Conservation (phyloP, 1,284 basidiomycete genomes). For the Irpex rosettiformis region DNA sequence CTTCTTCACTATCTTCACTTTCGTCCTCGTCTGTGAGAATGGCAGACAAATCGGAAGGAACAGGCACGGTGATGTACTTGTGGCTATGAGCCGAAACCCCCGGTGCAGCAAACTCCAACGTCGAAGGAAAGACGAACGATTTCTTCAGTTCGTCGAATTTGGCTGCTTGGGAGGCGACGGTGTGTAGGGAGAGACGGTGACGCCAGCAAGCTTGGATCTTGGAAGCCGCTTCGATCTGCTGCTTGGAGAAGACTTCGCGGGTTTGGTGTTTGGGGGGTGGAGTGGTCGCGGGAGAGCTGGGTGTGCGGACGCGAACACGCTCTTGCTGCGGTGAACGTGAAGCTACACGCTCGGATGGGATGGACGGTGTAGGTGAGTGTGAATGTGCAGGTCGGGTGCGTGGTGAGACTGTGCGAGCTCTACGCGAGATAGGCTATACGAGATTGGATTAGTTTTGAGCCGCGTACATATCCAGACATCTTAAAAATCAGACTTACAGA, state of each 20-base stretch:
- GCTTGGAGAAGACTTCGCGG: slow-evolving; percentile 3
- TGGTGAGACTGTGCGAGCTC: slow-evolving; percentile 17
- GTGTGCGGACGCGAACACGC: neutral
- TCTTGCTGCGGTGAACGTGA: slow-evolving; percentile 4
- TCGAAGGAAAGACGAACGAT: slow-evolving; percentile 22
- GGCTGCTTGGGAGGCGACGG: slow-evolving; percentile 20
- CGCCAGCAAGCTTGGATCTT: slow-evolving; percentile 29
- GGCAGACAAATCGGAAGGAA: neutral
- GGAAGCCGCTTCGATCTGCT: slow-evolving; percentile 23
- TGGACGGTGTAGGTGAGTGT: neutral
- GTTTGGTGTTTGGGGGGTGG: slow-evolving; percentile 12
- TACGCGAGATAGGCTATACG: slow-evolving; percentile 5
- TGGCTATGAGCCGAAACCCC: neutral
- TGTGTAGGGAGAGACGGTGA: slow-evolving; percentile 19
- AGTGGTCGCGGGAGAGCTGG: slow-evolving; percentile 3
- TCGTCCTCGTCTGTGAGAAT: no score
- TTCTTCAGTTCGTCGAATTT: slow-evolving; percentile 22
- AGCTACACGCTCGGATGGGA: slow-evolving; percentile 2
- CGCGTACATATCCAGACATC: neutral
- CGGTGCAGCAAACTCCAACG: slow-evolving; percentile 22
- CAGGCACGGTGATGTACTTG: slow-evolving; percentile 13
- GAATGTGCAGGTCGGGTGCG: neutral
- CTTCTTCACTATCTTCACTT: no score
- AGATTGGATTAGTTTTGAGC: neutral
- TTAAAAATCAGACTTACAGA: neutral